Conservation (phyloP, 208 protist species). For the Trypanosoma lewisi region DNA sequence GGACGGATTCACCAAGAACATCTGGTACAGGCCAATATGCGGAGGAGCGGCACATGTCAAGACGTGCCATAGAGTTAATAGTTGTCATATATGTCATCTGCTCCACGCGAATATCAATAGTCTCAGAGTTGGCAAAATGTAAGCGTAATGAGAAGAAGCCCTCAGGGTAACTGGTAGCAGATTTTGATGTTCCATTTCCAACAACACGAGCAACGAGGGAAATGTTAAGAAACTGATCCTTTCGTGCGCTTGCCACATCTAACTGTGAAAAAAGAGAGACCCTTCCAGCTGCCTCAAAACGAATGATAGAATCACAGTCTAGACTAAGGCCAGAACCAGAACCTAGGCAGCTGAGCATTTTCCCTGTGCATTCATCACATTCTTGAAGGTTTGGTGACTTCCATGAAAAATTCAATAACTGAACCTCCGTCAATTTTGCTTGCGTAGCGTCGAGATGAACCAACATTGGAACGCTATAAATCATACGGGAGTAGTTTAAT, state of each 20-base stretch:
- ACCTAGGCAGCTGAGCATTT: slow-evolving; percentile 44
- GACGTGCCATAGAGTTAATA: slow-evolving; percentile 56
- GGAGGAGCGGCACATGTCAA: slow-evolving; percentile 55
- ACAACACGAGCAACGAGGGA: slow-evolving; percentile 58
- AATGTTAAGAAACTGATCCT: slow-evolving; percentile 29
- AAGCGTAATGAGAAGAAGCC: slow-evolving; percentile 53
- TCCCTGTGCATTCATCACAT: slow-evolving; percentile 76
- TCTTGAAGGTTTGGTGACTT: slow-evolving; percentile 51
- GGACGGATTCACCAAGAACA: slow-evolving; percentile 65
- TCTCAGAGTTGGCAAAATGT: slow-evolving; percentile 37
- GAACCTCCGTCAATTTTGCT: slow-evolving; percentile 24
- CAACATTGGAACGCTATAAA: slow-evolving; percentile 23
- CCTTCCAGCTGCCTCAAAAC: slow-evolving; percentile 31
- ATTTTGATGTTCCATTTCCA: slow-evolving; percentile 34
- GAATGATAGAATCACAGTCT: slow-evolving; percentile 60
- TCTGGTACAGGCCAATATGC: slow-evolving; percentile 83
- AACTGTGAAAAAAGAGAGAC: not conserved
- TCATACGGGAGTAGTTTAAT: slow-evolving; percentile 22
- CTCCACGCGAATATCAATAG: slow-evolving; percentile 53
- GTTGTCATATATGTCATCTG: slow-evolving; percentile 76
- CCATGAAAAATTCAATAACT: slow-evolving; percentile 59
- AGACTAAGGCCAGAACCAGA: slow-evolving; percentile 35
- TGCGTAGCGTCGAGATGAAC: slow-evolving; percentile 33
- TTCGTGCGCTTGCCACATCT: not conserved
- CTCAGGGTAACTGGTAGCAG: slow-evolving; percentile 40